Conservation (phyloP, 306 rosid species). For the Lablab purpureus region DNA sequence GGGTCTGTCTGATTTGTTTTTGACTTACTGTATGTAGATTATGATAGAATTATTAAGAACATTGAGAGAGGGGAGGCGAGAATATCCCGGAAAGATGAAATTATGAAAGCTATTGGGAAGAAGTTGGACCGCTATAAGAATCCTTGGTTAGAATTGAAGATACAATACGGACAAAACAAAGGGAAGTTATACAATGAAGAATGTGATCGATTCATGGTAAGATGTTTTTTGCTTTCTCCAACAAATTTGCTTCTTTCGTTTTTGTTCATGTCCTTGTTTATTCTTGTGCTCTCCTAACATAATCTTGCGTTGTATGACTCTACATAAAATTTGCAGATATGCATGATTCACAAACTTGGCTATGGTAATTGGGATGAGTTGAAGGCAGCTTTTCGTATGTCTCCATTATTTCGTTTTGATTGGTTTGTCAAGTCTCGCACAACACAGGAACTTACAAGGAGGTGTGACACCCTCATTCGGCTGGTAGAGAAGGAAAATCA, state of each 20-base stretch:
- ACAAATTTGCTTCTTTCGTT: not conserved
- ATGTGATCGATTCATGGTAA: constrained; percentile 99
- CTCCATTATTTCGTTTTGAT: constrained; percentile 97
- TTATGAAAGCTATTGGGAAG: constrained; percentile 98
- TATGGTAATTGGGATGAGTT: constrained; percentile 99
- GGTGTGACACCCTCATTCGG: constrained; percentile 95
- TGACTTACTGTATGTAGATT: constrained; percentile 61
- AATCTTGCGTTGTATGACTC: constrained; percentile 9
- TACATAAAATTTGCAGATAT: constrained; percentile 63
- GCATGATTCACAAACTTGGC: constrained; percentile 99
- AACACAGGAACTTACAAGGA: constrained; percentile 96
- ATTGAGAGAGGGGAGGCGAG: constrained; percentile 99
- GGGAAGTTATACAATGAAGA: constrained; percentile 98
- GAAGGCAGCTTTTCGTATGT: constrained; percentile 97
- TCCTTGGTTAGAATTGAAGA: constrained; percentile 98
- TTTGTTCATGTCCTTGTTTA: not conserved
- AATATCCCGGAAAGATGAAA: constrained; percentile 96
- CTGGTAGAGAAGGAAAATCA: constrained; percentile 99
- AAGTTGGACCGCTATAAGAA: constrained; percentile 97
- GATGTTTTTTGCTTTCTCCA: constrained; percentile 22
- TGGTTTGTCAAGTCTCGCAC: constrained; percentile 99
- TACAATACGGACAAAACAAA: constrained; percentile 96
- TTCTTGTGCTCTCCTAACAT: not conserved
- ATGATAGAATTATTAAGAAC: constrained; percentile 94
- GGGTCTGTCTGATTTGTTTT: constrained; percentile 1